These are phyloP conservation scores for Melastoma candidum DNA, from an alignment of 441 rosid genomes.

Conservation along the genomic window DNA sequence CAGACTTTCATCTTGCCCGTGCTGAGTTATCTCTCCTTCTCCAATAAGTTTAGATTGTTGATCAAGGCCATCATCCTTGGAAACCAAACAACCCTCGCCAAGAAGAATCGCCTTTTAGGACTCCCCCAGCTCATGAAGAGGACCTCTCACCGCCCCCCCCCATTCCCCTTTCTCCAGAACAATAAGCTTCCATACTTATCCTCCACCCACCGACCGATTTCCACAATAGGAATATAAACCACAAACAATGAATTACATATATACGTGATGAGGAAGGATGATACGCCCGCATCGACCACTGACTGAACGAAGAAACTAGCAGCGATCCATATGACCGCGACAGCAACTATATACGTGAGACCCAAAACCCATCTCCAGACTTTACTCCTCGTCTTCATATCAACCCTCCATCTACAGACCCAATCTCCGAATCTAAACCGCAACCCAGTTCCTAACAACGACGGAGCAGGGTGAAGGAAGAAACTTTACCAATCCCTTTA, in stretches of 20 bases:
- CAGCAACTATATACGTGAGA: constrained; percentile 63
- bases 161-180: constrained; percentile 45
- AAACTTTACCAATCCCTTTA: too few species aligned
- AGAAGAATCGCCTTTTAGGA: constrained; percentile 69
- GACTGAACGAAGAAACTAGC: constrained; percentile 96
- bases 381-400: constrained; percentile 34
- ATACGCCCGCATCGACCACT: constrained; percentile 86
- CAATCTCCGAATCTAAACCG: constrained; percentile 9
- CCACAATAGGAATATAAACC: constrained; percentile 74
- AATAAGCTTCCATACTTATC: constrained; percentile 51
- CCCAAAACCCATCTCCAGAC: constrained; percentile 76
- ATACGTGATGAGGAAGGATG: constrained; percentile 81
- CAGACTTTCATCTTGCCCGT: constrained; percentile 20
- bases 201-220: constrained; percentile 56
- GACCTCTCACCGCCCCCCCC: constrained; percentile 8
- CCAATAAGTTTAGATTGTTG: constrained; percentile 18
- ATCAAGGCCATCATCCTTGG: constrained; percentile 19
- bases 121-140: constrained; percentile 32
- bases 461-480: too few species aligned
- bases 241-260: constrained; percentile 90
- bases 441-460: too few species aligned
- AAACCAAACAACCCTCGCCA: constrained; percentile 27
- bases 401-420: constrained; percentile 12
- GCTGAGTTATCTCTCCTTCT: constrained; percentile 27
- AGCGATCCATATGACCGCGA: constrained; percentile 86